These are phyloP conservation scores for Boletus edulis DNA, from an alignment of 768 basidiomycete species.

Conservation along the genomic window DNA sequence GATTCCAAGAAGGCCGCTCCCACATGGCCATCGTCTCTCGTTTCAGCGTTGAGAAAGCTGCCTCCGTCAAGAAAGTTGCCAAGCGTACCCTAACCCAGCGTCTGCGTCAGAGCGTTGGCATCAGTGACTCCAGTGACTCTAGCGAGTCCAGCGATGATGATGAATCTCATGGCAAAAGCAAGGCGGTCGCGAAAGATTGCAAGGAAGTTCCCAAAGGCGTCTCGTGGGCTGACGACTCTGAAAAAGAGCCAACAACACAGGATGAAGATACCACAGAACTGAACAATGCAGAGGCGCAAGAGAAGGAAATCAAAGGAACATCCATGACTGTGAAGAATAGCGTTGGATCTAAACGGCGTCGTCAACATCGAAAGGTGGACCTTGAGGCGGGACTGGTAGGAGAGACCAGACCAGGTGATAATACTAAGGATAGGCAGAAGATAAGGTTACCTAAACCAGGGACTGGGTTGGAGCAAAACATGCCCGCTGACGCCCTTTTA, in stretches of 20 bases:
- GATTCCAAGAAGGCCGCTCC: conserved; percentile 85
- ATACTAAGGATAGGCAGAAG: conserved; percentile 25
- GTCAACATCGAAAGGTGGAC: conserved; percentile 16
- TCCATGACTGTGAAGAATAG: conserved; percentile 12
- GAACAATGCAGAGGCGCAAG: conserved; percentile 6
- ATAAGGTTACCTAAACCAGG: conserved; percentile 30
- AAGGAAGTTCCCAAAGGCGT: conserved; percentile 27
- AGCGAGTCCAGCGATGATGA: conserved; percentile 46
- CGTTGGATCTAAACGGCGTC: conserved; percentile 9
- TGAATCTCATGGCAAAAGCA: conserved; percentile 24
- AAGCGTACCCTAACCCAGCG: conserved; percentile 79
- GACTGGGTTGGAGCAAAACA: conserved; percentile 68
- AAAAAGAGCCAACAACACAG: conserved; percentile 30
- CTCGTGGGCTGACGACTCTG: conserved; percentile 34
- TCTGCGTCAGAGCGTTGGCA: conserved; percentile 69
- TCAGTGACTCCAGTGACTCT: conserved; percentile 60
- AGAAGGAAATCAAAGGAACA: conserved; percentile 10
- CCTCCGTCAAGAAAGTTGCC: conserved; percentile 81
- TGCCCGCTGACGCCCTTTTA: conserved; percentile 87
- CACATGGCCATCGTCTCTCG: conserved; percentile 92
- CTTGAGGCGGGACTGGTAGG: conserved; percentile 23
- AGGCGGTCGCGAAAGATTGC: conserved; percentile 11
- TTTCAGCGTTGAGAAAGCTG: conserved; percentile 68
- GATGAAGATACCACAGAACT: conserved; percentile 22
- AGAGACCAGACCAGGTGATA: conserved; percentile 13